Percentiles rank a stretch among this genome's conserved stretches.
Evolutionary conservation across 2,329 filamentous ascomycete genomes (phyloP).

Genomic region (Amauroascus verrucosus): DNA sequence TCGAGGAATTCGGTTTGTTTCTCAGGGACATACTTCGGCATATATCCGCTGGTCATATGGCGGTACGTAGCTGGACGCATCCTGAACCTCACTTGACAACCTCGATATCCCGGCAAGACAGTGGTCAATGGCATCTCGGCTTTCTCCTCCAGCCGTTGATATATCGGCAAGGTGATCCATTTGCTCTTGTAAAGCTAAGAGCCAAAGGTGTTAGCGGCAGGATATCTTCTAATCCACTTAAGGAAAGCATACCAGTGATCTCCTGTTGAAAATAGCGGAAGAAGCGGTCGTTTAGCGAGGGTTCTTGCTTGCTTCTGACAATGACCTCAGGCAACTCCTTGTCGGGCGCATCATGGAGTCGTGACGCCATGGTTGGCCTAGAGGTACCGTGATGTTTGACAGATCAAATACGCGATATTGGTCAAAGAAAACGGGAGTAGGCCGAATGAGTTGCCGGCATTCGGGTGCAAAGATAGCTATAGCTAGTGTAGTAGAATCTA

Average conservation of each 20-base stretch:
- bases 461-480: too few relatives aligned
- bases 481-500: too few relatives aligned
- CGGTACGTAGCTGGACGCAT: constrained; percentile 70
- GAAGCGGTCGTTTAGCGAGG: constrained; percentile 62
- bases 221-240: background rate
- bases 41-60: constrained; percentile 86
- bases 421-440: too few relatives aligned
- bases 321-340: constrained; percentile 7
- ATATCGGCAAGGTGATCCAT: constrained; percentile 58
- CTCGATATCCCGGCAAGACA: constrained; percentile 69
- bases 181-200: constrained; percentile 62
- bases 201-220: background rate
- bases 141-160: constrained; percentile 58
- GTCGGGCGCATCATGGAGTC: background rate
- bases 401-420: too few relatives aligned
- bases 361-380: background rate
- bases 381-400: too few relatives aligned
- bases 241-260: constrained; percentile 49
- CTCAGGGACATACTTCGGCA: constrained; percentile 49
- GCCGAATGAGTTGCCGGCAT: too few relatives aligned
- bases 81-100: constrained; percentile 73
- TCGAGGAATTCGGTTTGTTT: background rate
- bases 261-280: constrained; percentile 73
- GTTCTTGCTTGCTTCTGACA: constrained; percentile 27
- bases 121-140: constrained; percentile 69